These are phyloP conservation scores for Aphanocladium album DNA, from an alignment of 2,329 filamentous ascomycete genomes.

Conservation along the genomic window DNA sequence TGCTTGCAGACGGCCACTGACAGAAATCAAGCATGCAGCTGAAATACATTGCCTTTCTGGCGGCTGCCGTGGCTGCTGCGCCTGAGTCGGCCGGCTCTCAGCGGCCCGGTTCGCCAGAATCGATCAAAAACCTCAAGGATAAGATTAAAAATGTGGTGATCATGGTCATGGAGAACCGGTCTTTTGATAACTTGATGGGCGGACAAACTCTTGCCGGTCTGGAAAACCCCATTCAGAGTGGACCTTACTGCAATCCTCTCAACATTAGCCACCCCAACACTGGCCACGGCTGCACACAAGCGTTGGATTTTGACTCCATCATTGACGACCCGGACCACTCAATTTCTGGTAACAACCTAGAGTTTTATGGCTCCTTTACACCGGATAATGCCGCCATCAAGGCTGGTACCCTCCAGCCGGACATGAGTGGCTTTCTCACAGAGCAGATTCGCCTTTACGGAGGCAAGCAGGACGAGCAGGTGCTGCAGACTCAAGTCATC, in stretches of 20 bases:
- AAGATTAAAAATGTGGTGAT: conserved; percentile 46
- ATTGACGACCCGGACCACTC: conserved; percentile 37
- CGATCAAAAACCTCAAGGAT: conserved; percentile 23
- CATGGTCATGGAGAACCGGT: conserved; percentile 42
- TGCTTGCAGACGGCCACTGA: too few relatives aligned
- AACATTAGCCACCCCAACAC: conserved; percentile 24
- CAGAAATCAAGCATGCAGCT: conserved; percentile 6
- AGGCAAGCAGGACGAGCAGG: conserved; percentile 25
- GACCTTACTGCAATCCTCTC: conserved; percentile 36
- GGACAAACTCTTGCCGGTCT: conserved; percentile 33
- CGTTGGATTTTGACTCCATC: conserved; percentile 36
- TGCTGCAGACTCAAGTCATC: conserved; percentile 33
- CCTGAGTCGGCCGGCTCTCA: neutral
- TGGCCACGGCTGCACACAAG: conserved; percentile 24
- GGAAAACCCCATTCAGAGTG: conserved; percentile 37
- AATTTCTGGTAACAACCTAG: conserved; percentile 37
- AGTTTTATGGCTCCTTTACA: conserved; percentile 37
- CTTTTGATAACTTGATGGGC: conserved; percentile 39
- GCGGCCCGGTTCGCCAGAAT: conserved; percentile 13
- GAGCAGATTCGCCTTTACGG: conserved; percentile 34
- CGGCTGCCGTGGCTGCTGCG: neutral
- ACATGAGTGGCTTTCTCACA: conserved; percentile 35
- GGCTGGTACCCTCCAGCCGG: conserved; percentile 24
- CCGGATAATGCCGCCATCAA: conserved; percentile 33
- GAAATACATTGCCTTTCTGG: neutral